phyloP scores from a whole-genome alignment of 495 filamentous ascomycete genomes.

The Usnea hakonensis region DNA sequence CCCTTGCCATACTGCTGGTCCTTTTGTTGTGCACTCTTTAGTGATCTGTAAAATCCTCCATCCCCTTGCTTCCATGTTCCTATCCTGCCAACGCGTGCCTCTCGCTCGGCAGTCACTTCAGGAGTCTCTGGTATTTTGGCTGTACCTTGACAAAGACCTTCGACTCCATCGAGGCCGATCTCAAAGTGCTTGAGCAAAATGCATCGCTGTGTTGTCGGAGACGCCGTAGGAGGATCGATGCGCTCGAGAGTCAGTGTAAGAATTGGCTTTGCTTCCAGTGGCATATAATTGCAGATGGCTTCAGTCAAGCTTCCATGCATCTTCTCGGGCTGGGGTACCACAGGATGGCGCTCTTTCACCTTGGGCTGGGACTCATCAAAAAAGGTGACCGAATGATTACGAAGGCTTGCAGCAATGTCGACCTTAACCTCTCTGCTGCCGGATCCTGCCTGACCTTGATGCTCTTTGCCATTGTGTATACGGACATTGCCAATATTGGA shows the following conservation, averaged over 20 bases:
- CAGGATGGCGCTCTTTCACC: not conserved
- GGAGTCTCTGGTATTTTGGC: constrained; percentile 6
- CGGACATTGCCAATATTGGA: not conserved
- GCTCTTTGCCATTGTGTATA: not conserved
- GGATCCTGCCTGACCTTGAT: not conserved
- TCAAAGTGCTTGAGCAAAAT: constrained; percentile 12
- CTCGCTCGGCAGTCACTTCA: not conserved
- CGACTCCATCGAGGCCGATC: constrained; percentile 15
- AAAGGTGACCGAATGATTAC: not conserved
- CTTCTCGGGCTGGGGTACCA: not conserved
- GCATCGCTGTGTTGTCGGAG: not conserved
- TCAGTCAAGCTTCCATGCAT: constrained; percentile 15
- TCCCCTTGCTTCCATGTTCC: constrained; percentile 2
- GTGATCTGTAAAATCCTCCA: not conserved
- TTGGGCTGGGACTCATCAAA: not conserved
- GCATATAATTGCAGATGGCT: constrained; percentile 4
- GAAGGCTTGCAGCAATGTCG: not conserved
- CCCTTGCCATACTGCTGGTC: constrained; percentile 9
- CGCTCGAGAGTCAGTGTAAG: constrained; percentile 11
- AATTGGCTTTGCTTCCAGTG: constrained; percentile 1
- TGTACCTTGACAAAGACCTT: constrained; percentile 12
- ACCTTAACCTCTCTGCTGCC: not conserved
- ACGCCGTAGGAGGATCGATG: not conserved
- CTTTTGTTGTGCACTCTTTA: constrained; percentile 8
- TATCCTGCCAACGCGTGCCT: constrained; percentile 6